Percentiles rank a stretch among this genome's conserved stretches.
phyloP scores from a whole-genome alignment of 257 asterid species.

The Solanum bulbocastanum region DNA sequence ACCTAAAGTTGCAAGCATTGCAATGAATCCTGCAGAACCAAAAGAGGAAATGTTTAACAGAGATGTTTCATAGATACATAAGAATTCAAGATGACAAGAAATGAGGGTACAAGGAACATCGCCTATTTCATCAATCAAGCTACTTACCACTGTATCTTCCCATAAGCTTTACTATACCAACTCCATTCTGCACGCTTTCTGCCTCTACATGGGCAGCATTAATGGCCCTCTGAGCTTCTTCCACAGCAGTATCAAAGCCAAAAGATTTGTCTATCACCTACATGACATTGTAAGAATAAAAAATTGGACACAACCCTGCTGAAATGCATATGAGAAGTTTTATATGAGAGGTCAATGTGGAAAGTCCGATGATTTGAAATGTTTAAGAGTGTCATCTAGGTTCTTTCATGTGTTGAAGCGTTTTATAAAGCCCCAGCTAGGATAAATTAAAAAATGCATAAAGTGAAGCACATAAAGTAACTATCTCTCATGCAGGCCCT shows the following conservation, averaged over 20 bases:
- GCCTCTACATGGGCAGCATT: constrained; percentile 98
- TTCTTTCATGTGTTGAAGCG: background rate
- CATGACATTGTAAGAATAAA: background rate
- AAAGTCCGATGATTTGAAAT: background rate
- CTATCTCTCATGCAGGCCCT: background rate
- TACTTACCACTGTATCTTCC: constrained; percentile 85
- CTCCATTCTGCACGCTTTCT: constrained; percentile 84
- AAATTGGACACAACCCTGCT: background rate
- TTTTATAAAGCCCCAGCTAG: background rate
- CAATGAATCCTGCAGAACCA: constrained; percentile 67
- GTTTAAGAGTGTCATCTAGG: background rate
- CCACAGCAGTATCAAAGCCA: constrained; percentile 97
- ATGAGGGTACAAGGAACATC: background rate
- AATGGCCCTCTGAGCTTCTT: constrained; percentile 96
- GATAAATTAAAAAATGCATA: background rate
- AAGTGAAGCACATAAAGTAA: background rate
- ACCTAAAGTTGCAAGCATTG: constrained; percentile 92
- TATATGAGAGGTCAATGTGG: background rate
- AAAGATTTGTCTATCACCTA: constrained; percentile 96
- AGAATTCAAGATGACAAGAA: background rate
- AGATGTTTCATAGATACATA: background rate
- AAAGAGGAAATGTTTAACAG: background rate
- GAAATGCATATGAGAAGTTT: background rate
- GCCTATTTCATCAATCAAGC: background rate
- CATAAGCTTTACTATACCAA: constrained; percentile 95